A percentile compares a stretch with the other conserved stretches of the same genome.
Conservation (phyloP, 2,329 filamentous ascomycete genomes). For the Phaeosphaeriaceae sp. region DNA sequence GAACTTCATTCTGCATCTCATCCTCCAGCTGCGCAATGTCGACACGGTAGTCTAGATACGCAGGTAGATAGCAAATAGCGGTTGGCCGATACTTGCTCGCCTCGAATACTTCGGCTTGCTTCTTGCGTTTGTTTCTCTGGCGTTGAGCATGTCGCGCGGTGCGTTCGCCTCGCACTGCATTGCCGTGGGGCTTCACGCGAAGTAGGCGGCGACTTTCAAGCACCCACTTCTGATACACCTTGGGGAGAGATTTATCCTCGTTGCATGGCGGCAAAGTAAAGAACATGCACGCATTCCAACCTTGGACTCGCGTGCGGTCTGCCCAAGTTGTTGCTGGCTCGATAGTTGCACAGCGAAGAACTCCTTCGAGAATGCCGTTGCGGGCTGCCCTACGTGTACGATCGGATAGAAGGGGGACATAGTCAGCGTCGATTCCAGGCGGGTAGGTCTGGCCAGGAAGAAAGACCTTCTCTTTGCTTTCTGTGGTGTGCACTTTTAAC, state of each 20-base stretch:
- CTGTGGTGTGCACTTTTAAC: constrained; percentile 31
- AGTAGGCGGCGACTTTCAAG: constrained; percentile 11
- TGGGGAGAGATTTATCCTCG: constrained; percentile 13
- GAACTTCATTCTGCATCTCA: neutral
- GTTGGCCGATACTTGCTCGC: constrained; percentile 22
- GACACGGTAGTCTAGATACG: constrained; percentile 29
- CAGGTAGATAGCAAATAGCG: constrained; percentile 33
- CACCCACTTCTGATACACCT: constrained; percentile 27
- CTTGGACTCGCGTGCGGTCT: constrained; percentile 32
- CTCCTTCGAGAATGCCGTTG: constrained; percentile 28
- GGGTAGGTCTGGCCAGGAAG: constrained; percentile 32
- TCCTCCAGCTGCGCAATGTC: neutral
- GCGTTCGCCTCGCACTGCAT: constrained; percentile 1
- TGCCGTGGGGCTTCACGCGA: constrained; percentile 2
- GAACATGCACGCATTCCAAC: constrained; percentile 37
- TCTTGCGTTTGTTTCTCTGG: constrained; percentile 15
- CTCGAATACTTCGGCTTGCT: constrained; percentile 29
- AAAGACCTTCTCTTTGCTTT: constrained; percentile 27
- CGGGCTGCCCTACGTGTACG: constrained; percentile 26
- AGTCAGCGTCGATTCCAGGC: constrained; percentile 22
- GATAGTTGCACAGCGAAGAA: constrained; percentile 28
- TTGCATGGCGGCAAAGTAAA: constrained; percentile 25
- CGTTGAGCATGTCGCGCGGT: constrained; percentile 14
- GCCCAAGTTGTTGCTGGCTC: constrained; percentile 36
- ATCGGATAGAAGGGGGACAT: constrained; percentile 27